Percentiles rank a stretch among this genome's conserved stretches.
phyloP scores from a whole-genome alignment of 306 rosid species.

The Senna siamea region DNA sequence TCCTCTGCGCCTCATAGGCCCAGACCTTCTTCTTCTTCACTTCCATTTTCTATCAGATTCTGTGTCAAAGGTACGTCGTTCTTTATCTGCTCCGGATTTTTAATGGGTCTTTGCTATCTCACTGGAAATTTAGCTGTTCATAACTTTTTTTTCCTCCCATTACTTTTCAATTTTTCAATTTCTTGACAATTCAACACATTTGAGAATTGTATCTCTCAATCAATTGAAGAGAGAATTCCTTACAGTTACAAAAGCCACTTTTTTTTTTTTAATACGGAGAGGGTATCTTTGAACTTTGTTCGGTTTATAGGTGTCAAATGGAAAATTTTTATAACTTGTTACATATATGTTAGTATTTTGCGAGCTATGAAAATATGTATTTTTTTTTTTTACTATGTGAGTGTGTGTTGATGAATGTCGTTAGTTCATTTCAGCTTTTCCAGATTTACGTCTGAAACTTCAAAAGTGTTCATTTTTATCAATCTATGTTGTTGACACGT shows the following conservation, averaged over 20 bases:
- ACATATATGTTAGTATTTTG: neutral
- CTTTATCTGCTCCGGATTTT: slow-evolving; percentile 4
- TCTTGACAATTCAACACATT: too few relatives aligned
- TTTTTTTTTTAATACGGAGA: too few relatives aligned
- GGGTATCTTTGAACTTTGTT: too few relatives aligned
- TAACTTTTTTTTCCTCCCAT: neutral
- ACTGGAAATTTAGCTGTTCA: slow-evolving; percentile 1
- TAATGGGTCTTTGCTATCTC: slow-evolving; percentile 3
- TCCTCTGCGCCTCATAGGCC: too few relatives aligned
- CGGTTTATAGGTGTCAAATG: too few relatives aligned
- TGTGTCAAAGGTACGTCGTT: slow-evolving; percentile 46
- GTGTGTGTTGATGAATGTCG: neutral
- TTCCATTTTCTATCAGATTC: neutral
- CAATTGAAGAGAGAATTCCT: slow-evolving; percentile 10
- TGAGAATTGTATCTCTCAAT: neutral
- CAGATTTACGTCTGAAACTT: neutral
- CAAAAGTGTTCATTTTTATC: slow-evolving; percentile 1
- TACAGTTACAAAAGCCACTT: slow-evolving; percentile 1
- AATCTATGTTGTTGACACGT: slow-evolving; percentile 24
- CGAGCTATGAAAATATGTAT: neutral
- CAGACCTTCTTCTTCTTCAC: slow-evolving; percentile 29
- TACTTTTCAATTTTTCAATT: neutral
- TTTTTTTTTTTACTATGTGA: neutral
- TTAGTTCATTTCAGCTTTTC: too few relatives aligned
- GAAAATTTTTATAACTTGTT: slow-evolving; percentile 8